These are phyloP conservation scores for Penicillium arizonense DNA, from an alignment of 495 filamentous ascomycete species.

Conservation along the genomic window DNA sequence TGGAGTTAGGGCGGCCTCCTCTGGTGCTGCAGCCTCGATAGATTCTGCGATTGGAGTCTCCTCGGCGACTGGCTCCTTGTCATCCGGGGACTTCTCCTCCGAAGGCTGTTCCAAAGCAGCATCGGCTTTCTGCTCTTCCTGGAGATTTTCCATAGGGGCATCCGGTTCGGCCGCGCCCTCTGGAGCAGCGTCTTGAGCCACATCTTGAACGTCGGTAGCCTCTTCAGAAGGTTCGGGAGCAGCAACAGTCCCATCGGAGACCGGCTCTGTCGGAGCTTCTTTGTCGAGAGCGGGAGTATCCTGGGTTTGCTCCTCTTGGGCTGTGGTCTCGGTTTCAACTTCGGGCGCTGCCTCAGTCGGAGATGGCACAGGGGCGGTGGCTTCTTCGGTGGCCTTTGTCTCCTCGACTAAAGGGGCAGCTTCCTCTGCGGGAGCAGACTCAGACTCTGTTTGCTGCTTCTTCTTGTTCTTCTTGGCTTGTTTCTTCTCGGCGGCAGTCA, in stretches of 20 bases:
- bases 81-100: constrained; percentile 2
- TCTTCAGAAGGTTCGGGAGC: not conserved
- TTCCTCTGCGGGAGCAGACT: constrained; percentile 17
- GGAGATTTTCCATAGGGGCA: not conserved
- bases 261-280: not conserved
- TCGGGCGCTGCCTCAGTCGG: not conserved
- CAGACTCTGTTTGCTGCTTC: constrained; percentile 12
- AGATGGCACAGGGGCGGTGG: not conserved
- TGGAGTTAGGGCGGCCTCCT: constrained; percentile 1
- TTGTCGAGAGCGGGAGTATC: not conserved
- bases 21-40: not conserved
- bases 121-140: constrained; percentile 1
- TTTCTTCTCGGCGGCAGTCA: constrained; percentile 8
- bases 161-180: not conserved
- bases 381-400: not conserved
- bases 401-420: not conserved
- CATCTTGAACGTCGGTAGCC: not conserved
- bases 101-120: not conserved
- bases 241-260: not conserved
- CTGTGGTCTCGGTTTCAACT: constrained; percentile 1
- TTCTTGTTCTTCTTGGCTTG: constrained; percentile 14
- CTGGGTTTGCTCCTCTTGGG: not conserved
- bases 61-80: constrained; percentile 6
- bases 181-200: not conserved
- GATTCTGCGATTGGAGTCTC: not conserved